These are phyloP conservation scores for Curvularia lunata DNA, from an alignment of 2,329 filamentous ascomycete genomes.

Conservation along the genomic window DNA sequence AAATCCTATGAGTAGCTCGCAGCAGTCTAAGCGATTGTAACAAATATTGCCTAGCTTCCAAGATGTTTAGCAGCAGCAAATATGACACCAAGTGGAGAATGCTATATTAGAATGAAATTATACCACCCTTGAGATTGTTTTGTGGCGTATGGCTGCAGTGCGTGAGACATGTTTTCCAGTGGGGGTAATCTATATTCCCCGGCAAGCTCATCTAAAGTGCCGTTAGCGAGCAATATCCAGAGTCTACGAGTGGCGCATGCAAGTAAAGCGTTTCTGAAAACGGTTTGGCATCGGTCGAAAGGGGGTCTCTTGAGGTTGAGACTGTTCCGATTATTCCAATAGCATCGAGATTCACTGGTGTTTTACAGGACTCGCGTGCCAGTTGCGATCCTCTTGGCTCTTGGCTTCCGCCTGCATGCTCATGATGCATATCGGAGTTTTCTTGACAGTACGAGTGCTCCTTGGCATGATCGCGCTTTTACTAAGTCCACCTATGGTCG, in stretches of 20 bases:
- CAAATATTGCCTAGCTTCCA: conserved; percentile 9
- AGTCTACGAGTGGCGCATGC: background rate
- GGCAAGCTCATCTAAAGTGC: conserved; percentile 21
- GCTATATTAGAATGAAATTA: conserved; percentile 28
- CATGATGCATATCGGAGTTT: background rate
- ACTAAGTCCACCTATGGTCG: conserved; percentile 1
- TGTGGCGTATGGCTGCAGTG: conserved; percentile 1
- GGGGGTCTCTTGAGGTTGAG: background rate
- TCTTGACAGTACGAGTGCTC: background rate
- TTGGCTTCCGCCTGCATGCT: background rate
- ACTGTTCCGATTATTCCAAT: conserved; percentile 1
- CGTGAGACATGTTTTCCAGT: conserved; percentile 15
- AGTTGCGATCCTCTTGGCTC: background rate
- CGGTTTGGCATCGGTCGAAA: background rate
- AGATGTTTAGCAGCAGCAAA: background rate
- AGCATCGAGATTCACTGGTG: background rate
- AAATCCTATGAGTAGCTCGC: conserved; percentile 8
- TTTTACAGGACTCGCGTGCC: background rate
- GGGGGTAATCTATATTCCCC: conserved; percentile 27
- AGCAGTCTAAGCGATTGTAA: conserved; percentile 8
- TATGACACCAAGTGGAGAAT: conserved; percentile 6
- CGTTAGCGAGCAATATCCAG: conserved; percentile 27
- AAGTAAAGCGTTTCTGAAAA: background rate
- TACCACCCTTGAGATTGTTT: conserved; percentile 5
- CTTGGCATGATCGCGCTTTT: background rate